These are phyloP conservation scores for Schizochytrium sp. DNA, from an alignment of 108 stramenopile species.

Conservation along the genomic window DNA sequence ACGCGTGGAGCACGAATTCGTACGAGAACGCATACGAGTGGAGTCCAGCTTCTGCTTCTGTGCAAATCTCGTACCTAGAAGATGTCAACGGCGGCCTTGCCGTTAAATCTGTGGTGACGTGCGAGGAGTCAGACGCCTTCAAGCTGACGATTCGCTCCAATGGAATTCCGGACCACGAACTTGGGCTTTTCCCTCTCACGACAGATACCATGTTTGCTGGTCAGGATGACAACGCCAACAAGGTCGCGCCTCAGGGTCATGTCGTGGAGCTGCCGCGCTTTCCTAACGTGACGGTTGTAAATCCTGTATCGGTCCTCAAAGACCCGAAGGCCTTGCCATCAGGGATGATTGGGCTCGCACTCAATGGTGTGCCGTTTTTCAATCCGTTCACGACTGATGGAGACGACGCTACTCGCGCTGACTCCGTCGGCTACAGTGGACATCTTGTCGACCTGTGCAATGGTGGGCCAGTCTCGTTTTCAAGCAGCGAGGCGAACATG, in stretches of 20 bases:
- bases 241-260: not conserved
- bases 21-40: not conserved
- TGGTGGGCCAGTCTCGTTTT: not conserved
- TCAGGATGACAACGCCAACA: not conserved
- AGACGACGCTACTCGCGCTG: not conserved
- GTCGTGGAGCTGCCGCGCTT: not conserved
- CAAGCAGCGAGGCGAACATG: not conserved
- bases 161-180: not conserved
- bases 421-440: not conserved
- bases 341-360: not conserved
- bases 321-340: not conserved
- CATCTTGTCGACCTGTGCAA: not conserved
- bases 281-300: not conserved
- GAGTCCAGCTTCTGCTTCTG: not conserved
- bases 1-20: not conserved
- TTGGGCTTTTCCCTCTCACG: not conserved
- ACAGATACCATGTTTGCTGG: not conserved
- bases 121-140: not conserved
- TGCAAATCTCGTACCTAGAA: not conserved
- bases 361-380: slow-evolving; percentile 1
- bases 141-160: not conserved
- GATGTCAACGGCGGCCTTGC: not conserved
- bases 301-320: not conserved
- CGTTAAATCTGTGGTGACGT: not conserved
- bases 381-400: not conserved